Conservation (phyloP, 177 flowering plant species). For the Vitis hybrid region DNA sequence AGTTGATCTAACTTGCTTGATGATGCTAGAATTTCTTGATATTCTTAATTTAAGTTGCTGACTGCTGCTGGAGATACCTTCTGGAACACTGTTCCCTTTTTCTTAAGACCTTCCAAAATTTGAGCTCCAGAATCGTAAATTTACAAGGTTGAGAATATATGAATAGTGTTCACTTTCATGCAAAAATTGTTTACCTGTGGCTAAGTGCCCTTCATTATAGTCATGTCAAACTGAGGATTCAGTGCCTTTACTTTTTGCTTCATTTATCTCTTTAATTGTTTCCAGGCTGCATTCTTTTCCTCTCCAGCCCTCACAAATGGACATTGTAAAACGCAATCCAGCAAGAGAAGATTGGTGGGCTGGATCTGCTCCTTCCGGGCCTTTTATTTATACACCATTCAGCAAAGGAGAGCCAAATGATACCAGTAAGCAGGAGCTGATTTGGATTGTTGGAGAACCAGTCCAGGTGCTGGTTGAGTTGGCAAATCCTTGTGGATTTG, state of each 20-base stretch:
- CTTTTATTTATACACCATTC: slow-evolving; percentile 97
- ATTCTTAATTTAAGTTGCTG: too few species aligned
- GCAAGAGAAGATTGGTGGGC: slow-evolving; percentile 97
- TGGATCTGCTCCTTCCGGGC: slow-evolving; percentile 96
- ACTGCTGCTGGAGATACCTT: too few species aligned
- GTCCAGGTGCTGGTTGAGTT: slow-evolving; percentile 92
- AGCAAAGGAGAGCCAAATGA: slow-evolving; percentile 85
- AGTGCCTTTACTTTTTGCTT: not conserved
- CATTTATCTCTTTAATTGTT: slow-evolving; percentile 8
- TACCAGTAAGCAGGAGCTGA: slow-evolving; percentile 74
- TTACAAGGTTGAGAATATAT: too few species aligned
- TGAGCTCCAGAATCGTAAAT: too few species aligned
- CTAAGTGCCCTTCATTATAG: too few species aligned
- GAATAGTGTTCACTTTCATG: too few species aligned
- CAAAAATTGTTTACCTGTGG: too few species aligned
- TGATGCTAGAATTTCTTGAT: too few species aligned
- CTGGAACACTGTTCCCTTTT: too few species aligned
- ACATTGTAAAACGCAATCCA: slow-evolving; percentile 83
- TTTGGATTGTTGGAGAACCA: slow-evolving; percentile 97
- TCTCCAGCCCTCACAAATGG: slow-evolving; percentile 77
- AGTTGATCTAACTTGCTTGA: too few species aligned
- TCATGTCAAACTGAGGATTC: too few species aligned
- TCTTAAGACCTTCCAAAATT: too few species aligned
- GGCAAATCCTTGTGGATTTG: slow-evolving; percentile 99
- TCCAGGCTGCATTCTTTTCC: slow-evolving; percentile 94